These are phyloP conservation scores for Cystobasidiaceae sp. DNA, from an alignment of 1,284 basidiomycete genomes.

Conservation along the genomic window DNA sequence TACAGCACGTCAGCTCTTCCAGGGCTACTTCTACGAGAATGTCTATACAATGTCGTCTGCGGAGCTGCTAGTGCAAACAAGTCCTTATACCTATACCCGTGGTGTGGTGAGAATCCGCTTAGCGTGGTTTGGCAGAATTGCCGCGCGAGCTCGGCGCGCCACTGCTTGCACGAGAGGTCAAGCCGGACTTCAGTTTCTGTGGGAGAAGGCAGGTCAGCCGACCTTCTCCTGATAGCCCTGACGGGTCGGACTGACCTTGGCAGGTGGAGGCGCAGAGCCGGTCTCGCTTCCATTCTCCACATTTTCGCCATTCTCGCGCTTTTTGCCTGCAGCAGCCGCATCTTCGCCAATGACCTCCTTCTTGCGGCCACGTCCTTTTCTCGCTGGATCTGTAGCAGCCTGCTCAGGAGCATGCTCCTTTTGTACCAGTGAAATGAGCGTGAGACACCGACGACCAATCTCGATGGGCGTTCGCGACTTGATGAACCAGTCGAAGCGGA, in stretches of 20 bases:
- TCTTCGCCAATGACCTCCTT: constrained; percentile 8
- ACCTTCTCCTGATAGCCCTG: too few relatives aligned
- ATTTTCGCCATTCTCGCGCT: constrained; percentile 28
- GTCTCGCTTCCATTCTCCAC: constrained; percentile 14
- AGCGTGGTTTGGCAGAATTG: not conserved
- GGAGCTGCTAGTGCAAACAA: too few relatives aligned
- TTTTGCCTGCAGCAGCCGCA: not conserved
- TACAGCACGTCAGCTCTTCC: too few relatives aligned
- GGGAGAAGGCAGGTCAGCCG: too few relatives aligned
- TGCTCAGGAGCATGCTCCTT: constrained; percentile 60
- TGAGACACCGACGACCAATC: constrained; percentile 81
- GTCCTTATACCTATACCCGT: too few relatives aligned
- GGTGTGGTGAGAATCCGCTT: too few relatives aligned
- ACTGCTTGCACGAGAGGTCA: constrained; percentile 2
- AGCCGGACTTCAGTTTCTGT: constrained; percentile 13
- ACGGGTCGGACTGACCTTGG: constrained; percentile 14
- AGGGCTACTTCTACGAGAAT: too few relatives aligned
- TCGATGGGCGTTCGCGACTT: constrained; percentile 90
- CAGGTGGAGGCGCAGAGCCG: constrained; percentile 15
- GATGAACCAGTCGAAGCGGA: constrained; percentile 69
- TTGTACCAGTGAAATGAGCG: constrained; percentile 81
- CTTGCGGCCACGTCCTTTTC: constrained; percentile 16
- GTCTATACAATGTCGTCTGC: too few relatives aligned
- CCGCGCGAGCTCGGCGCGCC: not conserved
- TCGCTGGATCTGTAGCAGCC: constrained; percentile 48